Evolutionary conservation across 2,329 filamentous ascomycete genomes (phyloP).

Genomic region (Chalara sp.): DNA sequence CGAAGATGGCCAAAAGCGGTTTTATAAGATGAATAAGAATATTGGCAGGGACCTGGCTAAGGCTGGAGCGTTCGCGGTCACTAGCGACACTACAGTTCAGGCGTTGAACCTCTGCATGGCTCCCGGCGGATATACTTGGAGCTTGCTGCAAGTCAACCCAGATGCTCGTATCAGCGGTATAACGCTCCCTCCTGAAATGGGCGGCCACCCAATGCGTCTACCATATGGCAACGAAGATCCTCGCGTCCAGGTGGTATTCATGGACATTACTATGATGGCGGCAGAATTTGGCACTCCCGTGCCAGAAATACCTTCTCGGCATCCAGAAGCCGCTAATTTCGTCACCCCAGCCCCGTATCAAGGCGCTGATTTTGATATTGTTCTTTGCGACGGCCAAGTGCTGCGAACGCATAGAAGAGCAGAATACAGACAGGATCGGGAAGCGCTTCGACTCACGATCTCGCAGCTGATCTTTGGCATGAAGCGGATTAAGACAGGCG

Average conservation of each 20-base stretch:
- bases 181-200: slow-evolving; percentile 9
- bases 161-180: slow-evolving; percentile 13
- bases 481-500: slow-evolving; percentile 12
- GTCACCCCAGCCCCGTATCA: slow-evolving; percentile 5
- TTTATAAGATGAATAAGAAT: slow-evolving; percentile 35
- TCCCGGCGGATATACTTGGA: slow-evolving; percentile 16
- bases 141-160: slow-evolving; percentile 14
- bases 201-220: slow-evolving; percentile 13
- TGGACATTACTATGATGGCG: slow-evolving; percentile 15
- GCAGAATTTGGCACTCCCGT: slow-evolving; percentile 8
- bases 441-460: slow-evolving; percentile 9
- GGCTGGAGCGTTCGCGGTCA: slow-evolving; percentile 5
- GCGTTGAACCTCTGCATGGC: slow-evolving; percentile 19
- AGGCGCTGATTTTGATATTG: slow-evolving; percentile 9
- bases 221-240: background rate
- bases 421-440: slow-evolving; percentile 7
- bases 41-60: slow-evolving; percentile 33
- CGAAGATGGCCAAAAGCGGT: slow-evolving; percentile 15
- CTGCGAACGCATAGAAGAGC: slow-evolving; percentile 10
- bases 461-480: slow-evolving; percentile 15
- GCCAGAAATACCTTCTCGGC: slow-evolving; percentile 5
- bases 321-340: slow-evolving; percentile 9
- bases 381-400: slow-evolving; percentile 16
- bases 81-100: background rate
- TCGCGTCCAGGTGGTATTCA: slow-evolving; percentile 7